These are phyloP conservation scores for Termitomyces sp. DNA, from an alignment of 768 basidiomycete genomes.

Conservation along the genomic window DNA sequence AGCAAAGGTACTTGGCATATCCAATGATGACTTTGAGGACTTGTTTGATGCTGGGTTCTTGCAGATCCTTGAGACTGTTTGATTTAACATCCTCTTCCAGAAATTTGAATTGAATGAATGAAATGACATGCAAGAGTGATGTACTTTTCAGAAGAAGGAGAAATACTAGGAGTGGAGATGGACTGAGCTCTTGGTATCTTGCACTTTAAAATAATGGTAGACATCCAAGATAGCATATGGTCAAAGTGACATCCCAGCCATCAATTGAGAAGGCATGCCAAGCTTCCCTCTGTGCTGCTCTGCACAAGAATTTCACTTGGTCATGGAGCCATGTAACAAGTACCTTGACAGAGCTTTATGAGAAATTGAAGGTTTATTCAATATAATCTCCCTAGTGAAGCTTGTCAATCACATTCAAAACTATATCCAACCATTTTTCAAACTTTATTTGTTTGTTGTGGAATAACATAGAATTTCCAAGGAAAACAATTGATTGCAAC, in stretches of 20 bases:
- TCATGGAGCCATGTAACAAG: not conserved
- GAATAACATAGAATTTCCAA: no score
- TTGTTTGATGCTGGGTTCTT: not conserved
- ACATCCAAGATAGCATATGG: not conserved
- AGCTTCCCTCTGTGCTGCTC: not conserved
- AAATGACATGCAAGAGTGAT: slow-evolving; percentile 1
- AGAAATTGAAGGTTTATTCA: not conserved
- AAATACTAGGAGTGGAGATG: slow-evolving; percentile 6
- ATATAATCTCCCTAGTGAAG: not conserved
- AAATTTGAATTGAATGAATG: slow-evolving; percentile 5
- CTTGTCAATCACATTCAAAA: no score
- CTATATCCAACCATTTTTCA: no score
- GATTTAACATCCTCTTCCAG: not conserved
- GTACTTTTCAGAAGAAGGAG: slow-evolving; percentile 2
- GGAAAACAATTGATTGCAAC: no score
- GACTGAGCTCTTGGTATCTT: not conserved
- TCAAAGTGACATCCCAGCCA: not conserved
- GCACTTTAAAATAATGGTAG: no score
- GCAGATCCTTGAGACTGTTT: slow-evolving; percentile 17
- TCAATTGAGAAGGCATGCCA: not conserved
- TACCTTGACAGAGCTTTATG: not conserved
- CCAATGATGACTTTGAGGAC: not conserved
- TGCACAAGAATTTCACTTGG: not conserved
- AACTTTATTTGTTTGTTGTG: no score
- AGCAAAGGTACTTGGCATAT: not conserved